phyloP scores from a whole-genome alignment of 73 alveolate genomes.

The Symbiodinium natans region DNA sequence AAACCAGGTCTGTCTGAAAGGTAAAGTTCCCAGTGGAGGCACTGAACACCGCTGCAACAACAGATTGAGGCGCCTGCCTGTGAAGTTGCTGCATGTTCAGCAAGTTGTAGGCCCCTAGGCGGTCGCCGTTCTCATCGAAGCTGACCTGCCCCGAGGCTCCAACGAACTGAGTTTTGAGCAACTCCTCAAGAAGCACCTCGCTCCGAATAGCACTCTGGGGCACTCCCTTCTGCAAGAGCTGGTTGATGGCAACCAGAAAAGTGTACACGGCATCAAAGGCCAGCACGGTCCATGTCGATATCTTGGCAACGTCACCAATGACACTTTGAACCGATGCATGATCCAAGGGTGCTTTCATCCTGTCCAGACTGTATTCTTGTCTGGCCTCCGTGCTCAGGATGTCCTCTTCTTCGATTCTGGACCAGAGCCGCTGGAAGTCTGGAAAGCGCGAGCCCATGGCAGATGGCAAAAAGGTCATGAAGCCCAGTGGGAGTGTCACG shows the following conservation, averaged over 20 bases:
- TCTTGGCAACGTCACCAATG: neutral
- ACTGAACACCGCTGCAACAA: neutral
- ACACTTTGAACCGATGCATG: neutral
- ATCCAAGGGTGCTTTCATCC: neutral
- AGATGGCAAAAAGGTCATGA: conserved; percentile 51
- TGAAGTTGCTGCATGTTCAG: neutral
- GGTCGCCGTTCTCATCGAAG: neutral
- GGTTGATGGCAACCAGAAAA: neutral
- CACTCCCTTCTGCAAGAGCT: neutral
- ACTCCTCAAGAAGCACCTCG: neutral
- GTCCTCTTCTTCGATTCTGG: neutral
- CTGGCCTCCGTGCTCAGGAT: neutral
- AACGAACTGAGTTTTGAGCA: neutral
- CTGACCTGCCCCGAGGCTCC: neutral
- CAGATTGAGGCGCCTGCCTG: neutral
- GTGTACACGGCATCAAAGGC: neutral
- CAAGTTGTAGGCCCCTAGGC: neutral
- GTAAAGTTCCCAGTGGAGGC: neutral
- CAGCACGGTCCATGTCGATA: neutral
- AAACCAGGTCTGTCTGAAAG: neutral
- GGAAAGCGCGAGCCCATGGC: conserved; percentile 22
- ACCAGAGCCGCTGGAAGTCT: conserved; percentile 36
- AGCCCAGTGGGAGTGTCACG: neutral
- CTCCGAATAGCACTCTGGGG: neutral
- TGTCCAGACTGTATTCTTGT: neutral